Base-by-base conservation (phyloP, 768 basidiomycete genomes). In the Filobasidium wieringae region DNA sequence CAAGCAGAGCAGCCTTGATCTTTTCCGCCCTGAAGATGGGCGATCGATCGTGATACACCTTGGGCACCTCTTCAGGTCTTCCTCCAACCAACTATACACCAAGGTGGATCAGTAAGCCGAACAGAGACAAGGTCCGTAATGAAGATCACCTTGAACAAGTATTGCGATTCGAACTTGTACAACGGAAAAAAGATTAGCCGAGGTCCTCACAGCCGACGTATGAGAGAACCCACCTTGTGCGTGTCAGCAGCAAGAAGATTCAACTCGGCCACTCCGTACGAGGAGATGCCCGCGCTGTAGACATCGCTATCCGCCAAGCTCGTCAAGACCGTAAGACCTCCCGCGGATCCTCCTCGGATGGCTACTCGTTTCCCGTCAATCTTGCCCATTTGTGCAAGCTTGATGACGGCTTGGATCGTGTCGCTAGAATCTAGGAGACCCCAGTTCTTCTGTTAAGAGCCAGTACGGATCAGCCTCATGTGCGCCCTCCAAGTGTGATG, bases 351-450 rank as follows among this genome's bases (percentile, higher is more conserved):
- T 0, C 87, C 88, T 2, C 84, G 81, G 60, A 89, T 83, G 17
- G 81, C 80, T 4, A 80, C 76, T 7, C 87, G 82, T 50, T 79
- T 72, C 1, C 76, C 72, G 60, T 90, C 87, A 55, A 86, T 78
- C 63, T 84, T 79, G 8, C 78, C 75, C 66, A 80, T 71, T 0
- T 79, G 77, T 15, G 68, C 60, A 1, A 87, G 77, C 32, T 76
- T 64, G 22, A 71, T 73, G 0, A 81, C 79, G 2, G 84, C 81
- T n/a, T 73, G 68, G 36, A 81, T 80, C 58, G 80, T 81, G 66
- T 90, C 88, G 19, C 79, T 73, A 1, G 84, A 79, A 63, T 90
- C 88, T 7, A 83, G 79, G 14, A 87, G 63, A 3, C 87, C 88
- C 88, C 88, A 90, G 12, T 80, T 74, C 5, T 77, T 79, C 36